Percentiles rank a stretch among this genome's conserved stretches.
Conservation (phyloP, 371 early-diverging fungal species). For the Apophysomyces ossiformis region DNA sequence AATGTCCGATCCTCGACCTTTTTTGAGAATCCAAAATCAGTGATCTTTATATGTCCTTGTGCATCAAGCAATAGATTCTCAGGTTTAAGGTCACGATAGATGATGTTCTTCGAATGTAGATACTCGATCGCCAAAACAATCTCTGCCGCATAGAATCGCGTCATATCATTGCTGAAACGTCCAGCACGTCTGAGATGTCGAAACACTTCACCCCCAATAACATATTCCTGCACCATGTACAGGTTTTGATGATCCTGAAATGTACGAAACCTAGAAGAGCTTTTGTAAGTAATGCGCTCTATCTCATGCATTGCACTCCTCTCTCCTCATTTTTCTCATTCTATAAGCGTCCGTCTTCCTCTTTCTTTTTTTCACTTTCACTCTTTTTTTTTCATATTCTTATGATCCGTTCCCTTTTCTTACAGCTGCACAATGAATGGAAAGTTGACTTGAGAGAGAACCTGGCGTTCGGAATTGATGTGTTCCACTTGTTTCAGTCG, state of each 20-base stretch:
- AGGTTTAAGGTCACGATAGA: slow-evolving; percentile 97
- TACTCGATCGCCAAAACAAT: slow-evolving; percentile 87
- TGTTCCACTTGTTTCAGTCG: slow-evolving; percentile 96
- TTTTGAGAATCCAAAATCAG: slow-evolving; percentile 99
- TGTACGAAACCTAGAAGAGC: slow-evolving; percentile 69
- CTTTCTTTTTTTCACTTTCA: not conserved
- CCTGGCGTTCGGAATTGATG: slow-evolving; percentile 94
- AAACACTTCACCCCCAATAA: slow-evolving; percentile 96
- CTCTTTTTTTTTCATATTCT: not conserved
- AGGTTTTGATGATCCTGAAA: slow-evolving; percentile 91
- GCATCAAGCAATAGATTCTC: slow-evolving; percentile 92
- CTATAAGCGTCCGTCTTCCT: not conserved
- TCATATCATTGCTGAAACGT: slow-evolving; percentile 88
- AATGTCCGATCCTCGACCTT: slow-evolving; percentile 79
- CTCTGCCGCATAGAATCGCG: slow-evolving; percentile 83
- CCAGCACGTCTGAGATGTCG: slow-evolving; percentile 91
- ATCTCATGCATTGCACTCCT: not conserved
- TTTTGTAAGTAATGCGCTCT: not conserved
- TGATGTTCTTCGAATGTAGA: slow-evolving; percentile 89
- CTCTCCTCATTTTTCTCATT: not conserved
- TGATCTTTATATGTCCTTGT: slow-evolving; percentile 95
- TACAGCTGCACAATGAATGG: slow-evolving; percentile 96
- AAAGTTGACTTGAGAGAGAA: slow-evolving; percentile 83
- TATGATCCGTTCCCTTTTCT: slow-evolving; percentile 17
- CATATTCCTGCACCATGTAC: slow-evolving; percentile 97